Base-by-base conservation (phyloP, 2,329 filamentous ascomycete species). In the Diaporthe sp. region DNA sequence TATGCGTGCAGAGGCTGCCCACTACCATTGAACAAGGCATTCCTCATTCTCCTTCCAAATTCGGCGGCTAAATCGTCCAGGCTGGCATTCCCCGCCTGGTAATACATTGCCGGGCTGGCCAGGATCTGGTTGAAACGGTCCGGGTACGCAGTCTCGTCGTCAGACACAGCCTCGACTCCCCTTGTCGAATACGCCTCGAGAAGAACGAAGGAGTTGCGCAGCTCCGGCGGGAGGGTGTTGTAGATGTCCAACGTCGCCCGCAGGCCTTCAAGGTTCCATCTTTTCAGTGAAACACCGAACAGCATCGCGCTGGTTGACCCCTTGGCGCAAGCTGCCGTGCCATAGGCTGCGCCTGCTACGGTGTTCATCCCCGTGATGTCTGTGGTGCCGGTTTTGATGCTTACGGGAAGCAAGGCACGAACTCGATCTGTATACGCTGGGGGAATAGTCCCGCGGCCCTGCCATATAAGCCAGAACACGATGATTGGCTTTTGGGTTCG, bases 391-490 rank as follows among this genome's bases (percentile, higher is more conserved):
- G 72, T 39, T 8, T 20, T 68, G 72, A 68, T 65, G 60, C 61
- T 73, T 17, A 55, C n/a, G 5, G 72, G 72, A 20, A 39, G n/a
- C 51, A 73, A 8, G 31, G 51, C 51, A 4, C 61, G 72, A 7
- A 47, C 44, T 1, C 20, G 60, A 31, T 44, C n/a, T 17, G 72
- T 68, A n/a, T 73, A 68, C 4, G 25, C 20, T 20, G 72, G 58
- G 1, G 72, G 72, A 20, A 73, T 39, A 1, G 72, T 63, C 4
- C 49, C 49, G 4, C 58, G 57, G 7, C 72, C 72, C 28, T 73
- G 72, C 72, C 72, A 73, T 4, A 73, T 73, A 3, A 73, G 42
- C 72, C 72, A 73, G 60, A 73, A 73, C 17, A 65, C 31, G n/a
- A 73, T 73, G 10, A 73, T 6, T 28, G 72, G 72, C 72, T 73